Percentiles rank a stretch among this genome's conserved stretches.
Conservation (phyloP, 805 yeast genomes). For the Starmerella roubikii region DNA sequence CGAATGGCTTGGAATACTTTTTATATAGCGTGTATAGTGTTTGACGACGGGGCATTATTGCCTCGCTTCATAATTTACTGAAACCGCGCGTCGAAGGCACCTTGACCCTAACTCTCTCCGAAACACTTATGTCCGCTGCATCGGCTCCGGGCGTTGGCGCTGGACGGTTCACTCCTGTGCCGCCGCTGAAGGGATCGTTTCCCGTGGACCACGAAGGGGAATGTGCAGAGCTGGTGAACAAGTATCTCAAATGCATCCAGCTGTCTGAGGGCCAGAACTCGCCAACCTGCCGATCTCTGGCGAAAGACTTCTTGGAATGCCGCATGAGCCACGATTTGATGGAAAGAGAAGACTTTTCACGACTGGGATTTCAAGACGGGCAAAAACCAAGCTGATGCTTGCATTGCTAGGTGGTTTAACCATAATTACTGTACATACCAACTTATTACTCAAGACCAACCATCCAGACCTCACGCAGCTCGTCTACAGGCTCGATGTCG, state of each 20-base stretch:
- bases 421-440: background rate
- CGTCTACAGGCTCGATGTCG: slow-evolving; percentile 66
- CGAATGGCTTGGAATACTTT: no score
- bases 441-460: slow-evolving; percentile 10
- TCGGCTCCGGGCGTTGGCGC: slow-evolving; percentile 23
- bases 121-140: slow-evolving; percentile 25
- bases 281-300: slow-evolving; percentile 75
- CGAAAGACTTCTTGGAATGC: slow-evolving; percentile 69
- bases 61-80: no score
- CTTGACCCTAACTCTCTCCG: no score
- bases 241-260: slow-evolving; percentile 66
- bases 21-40: no score
- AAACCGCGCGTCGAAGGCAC: no score
- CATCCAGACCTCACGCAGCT: slow-evolving; percentile 24
- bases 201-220: slow-evolving; percentile 85
- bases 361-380: slow-evolving; percentile 33
- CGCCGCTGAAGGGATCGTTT: slow-evolving; percentile 94
- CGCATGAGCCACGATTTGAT: slow-evolving; percentile 70
- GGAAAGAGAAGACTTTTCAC: slow-evolving; percentile 46
- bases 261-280: slow-evolving; percentile 72
- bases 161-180: slow-evolving; percentile 44
- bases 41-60: no score
- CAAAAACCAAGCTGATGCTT: no score
- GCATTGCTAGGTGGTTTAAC: no score
- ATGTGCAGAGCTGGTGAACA: slow-evolving; percentile 60